These are phyloP conservation scores for Colletotrichum sp. DNA, from an alignment of 2,329 filamentous ascomycete genomes.

Conservation along the genomic window DNA sequence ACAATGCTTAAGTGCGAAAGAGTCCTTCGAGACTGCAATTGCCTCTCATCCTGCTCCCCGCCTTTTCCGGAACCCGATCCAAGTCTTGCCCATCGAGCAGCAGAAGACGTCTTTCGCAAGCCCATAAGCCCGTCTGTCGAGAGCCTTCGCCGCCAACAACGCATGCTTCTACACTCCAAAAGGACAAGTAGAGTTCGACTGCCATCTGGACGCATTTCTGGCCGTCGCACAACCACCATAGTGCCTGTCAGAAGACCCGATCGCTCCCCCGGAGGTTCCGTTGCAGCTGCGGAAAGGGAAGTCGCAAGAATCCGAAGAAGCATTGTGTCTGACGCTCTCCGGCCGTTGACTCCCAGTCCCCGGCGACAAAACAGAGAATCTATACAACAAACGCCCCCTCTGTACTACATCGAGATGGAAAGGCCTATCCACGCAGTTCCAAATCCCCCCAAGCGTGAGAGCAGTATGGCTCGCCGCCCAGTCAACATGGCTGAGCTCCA, in stretches of 20 bases:
- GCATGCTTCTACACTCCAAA: constrained; percentile 36
- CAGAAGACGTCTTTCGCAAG: constrained; percentile 34
- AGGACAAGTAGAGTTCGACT: constrained; percentile 39
- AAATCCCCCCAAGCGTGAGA: not conserved
- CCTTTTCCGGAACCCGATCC: constrained; percentile 1
- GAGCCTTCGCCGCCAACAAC: constrained; percentile 38
- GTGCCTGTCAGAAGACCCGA: not conserved
- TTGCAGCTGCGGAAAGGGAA: not conserved
- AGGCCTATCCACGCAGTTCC: not conserved
- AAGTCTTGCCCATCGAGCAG: constrained; percentile 30
- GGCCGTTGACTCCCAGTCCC: not conserved
- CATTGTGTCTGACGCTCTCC: constrained; percentile 5
- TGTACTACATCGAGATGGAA: constrained; percentile 1
- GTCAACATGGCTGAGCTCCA: not conserved
- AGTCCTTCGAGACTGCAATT: constrained; percentile 32
- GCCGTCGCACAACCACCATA: not conserved
- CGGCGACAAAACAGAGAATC: not conserved
- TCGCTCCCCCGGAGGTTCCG: not conserved
- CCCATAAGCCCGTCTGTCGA: constrained; percentile 33
- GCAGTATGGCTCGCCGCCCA: not conserved
- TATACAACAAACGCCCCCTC: not conserved
- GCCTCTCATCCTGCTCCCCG: constrained; percentile 9
- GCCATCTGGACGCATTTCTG: constrained; percentile 13
- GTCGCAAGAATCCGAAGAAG: not conserved
- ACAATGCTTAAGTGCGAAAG: constrained; percentile 48